Percentiles rank a stretch among this genome's conserved stretches.
Evolutionary conservation across 352 stramenopile species (phyloP).

Genomic region (Phytophthora tubulina): DNA sequence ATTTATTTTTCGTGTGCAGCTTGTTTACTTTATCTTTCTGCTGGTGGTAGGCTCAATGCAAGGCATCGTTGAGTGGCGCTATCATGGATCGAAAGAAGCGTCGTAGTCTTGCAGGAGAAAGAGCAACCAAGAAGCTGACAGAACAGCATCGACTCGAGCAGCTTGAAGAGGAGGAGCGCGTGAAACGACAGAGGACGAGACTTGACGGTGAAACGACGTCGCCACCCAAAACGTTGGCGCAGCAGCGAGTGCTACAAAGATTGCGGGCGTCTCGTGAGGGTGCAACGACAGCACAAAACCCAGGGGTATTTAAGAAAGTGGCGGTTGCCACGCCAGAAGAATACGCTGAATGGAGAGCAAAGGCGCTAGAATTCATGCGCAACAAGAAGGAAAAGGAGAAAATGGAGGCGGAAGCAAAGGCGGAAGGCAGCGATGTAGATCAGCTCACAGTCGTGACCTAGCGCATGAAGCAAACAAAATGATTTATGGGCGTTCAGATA

Average conservation of each 20-base stretch:
- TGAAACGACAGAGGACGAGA: constrained; percentile 35
- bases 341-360: constrained; percentile 46
- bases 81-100: constrained; percentile 51
- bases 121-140: constrained; percentile 27
- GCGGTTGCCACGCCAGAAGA: constrained; percentile 36
- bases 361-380: constrained; percentile 42
- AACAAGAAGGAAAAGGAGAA: constrained; percentile 36
- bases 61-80: constrained; percentile 52
- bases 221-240: constrained; percentile 21
- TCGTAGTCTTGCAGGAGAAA: constrained; percentile 21
- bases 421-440: constrained; percentile 1
- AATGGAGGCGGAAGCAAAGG: background rate
- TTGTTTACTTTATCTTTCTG: constrained; percentile 4
- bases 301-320: background rate
- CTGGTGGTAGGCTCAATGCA: constrained; percentile 45
- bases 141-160: constrained; percentile 36
- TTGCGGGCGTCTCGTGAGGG: constrained; percentile 22
- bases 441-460: constrained; percentile 17
- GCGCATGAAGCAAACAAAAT: background rate
- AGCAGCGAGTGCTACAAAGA: constrained; percentile 35
- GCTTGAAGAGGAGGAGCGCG: constrained; percentile 39
- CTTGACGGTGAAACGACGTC: constrained; percentile 18
- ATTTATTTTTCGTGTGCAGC: background rate
- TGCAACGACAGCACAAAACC: constrained; percentile 6
- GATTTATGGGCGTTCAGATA: background rate